Evolutionary conservation across 768 basidiomycete genomes (phyloP).

Genomic region (Boletus patriciae): DNA sequence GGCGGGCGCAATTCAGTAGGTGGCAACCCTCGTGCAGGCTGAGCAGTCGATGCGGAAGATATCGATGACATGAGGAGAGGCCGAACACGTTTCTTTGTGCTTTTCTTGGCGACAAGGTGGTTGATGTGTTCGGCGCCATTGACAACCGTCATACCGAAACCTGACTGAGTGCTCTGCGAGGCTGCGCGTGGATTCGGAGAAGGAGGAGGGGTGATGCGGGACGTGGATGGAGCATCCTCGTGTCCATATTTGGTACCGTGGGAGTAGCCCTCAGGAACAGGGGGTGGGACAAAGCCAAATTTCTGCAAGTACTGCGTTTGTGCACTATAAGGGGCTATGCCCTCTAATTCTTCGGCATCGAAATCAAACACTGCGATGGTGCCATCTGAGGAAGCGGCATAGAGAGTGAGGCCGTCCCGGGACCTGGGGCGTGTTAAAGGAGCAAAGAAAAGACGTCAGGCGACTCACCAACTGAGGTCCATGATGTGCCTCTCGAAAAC

Average conservation of each 20-base stretch:
- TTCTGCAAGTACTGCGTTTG: conserved; percentile 81
- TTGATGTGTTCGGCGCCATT: conserved; percentile 63
- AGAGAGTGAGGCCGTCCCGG: conserved; percentile 86
- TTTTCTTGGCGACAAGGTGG: conserved; percentile 72
- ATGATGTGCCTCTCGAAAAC: conserved; percentile 94
- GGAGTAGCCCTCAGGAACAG: conserved; percentile 70
- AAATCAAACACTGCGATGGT: conserved; percentile 90
- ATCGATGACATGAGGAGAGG: conserved; percentile 41
- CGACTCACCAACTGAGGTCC: conserved; percentile 87
- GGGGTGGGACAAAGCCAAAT: conserved; percentile 70
- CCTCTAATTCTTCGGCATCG: conserved; percentile 74
- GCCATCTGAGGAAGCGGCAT: conserved; percentile 95
- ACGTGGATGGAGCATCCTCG: conserved; percentile 22
- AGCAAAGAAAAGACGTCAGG: neutral
- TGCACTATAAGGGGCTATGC: conserved; percentile 69
- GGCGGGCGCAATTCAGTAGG: conserved; percentile 17
- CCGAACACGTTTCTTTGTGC: conserved; percentile 65
- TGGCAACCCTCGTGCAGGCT: conserved; percentile 13
- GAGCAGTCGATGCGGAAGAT: conserved; percentile 36
- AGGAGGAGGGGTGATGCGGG: conserved; percentile 49
- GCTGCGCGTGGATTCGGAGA: conserved; percentile 41
- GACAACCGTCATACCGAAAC: conserved; percentile 40
- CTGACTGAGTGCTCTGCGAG: conserved; percentile 37
- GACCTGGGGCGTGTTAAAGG: conserved; percentile 57
- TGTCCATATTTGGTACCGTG: conserved; percentile 40